Percentiles rank a stretch among this genome's conserved stretches.
phyloP scores from a whole-genome alignment of 306 rosid genomes.

The Rosa persica region DNA sequence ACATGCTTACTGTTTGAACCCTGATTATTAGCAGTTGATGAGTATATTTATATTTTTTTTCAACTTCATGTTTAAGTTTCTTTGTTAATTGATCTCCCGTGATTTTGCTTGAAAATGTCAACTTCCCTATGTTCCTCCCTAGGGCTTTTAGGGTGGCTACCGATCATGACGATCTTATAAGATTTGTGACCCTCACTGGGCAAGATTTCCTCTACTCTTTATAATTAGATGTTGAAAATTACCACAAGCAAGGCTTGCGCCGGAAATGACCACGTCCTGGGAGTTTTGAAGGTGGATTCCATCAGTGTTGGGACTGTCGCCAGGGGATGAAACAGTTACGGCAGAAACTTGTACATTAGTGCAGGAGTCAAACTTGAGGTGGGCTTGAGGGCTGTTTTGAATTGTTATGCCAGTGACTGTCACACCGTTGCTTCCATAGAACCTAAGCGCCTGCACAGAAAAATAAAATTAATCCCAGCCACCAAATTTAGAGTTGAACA shows the following conservation, averaged over 20 bases:
- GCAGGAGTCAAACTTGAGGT: constrained; percentile 66
- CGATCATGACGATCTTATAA: background rate
- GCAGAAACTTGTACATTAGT: constrained; percentile 52
- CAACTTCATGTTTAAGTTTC: background rate
- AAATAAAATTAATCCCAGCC: background rate
- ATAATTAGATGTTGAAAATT: constrained; percentile 4
- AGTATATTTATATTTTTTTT: background rate
- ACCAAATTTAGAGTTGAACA: background rate
- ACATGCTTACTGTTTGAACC: background rate
- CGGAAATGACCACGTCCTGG: constrained; percentile 42
- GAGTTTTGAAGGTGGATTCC: constrained; percentile 82
- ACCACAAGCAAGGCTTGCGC: constrained; percentile 69
- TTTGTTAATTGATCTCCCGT: background rate
- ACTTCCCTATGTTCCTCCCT: background rate
- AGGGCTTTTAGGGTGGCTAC: background rate
- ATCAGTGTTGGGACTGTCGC: constrained; percentile 76
- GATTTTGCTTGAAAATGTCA: background rate
- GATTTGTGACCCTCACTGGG: background rate
- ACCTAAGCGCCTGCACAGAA: constrained; percentile 59
- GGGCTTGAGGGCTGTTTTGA: constrained; percentile 68
- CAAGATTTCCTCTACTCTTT: background rate
- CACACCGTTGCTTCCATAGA: constrained; percentile 64
- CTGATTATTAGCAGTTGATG: background rate
- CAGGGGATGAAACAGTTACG: constrained; percentile 54
- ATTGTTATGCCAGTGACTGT: constrained; percentile 65